Evolutionary conservation across 1,139 yeast species (phyloP), one percentile per base, ranked within the genome.

Genomic region (Hanseniaspora uvarum): DNA sequence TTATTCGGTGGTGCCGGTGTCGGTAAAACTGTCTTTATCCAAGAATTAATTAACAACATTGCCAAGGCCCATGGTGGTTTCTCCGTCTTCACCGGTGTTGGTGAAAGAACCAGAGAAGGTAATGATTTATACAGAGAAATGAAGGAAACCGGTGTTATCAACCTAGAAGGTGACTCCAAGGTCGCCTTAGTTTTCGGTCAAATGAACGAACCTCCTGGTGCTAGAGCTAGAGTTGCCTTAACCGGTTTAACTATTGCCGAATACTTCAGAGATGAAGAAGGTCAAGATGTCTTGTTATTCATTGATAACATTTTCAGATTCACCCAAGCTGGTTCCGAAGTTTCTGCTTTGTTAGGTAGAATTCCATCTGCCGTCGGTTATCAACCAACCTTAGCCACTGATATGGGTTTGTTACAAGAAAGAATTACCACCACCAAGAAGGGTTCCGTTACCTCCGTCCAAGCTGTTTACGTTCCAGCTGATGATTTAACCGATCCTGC

Each of bases 1-100:
- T 83, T 92, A 72, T 92, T 92, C 86, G 98, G 98, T 81, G 98
- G 98, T 89, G 98, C 98, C 76, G 98, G 98, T 89, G 98, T 92
- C 87, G 98, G 98, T 79, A 92, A 92, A 79, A 92, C 98, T 75
- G 98, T 92, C 63, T 92, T 92, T 78, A 92, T 92, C 77, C 98
- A 92, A 81, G 98, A 92, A 79, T 83, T 92, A 80, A 92, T 92
- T 76, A 89, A 92, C 88, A 92, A 92, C 83, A 92, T 92, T 72
- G 98, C 98, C 74, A 92, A 89, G 82, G 98, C 98, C 69, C 98
- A 92, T 75, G 98, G 98, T 87, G 98, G 98, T 85, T 92, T 89
- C 95, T 92, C 98, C 58, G 98, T 92, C 65, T 92, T 92, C 85
- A 86, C 96, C 70, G 98, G 98, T 87, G 98, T 92, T 77, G 98